Percentiles rank a stretch among this genome's conserved stretches.
Evolutionary conservation across 73 alveolate species (phyloP).

Genomic region (Halteria grandinella): DNA sequence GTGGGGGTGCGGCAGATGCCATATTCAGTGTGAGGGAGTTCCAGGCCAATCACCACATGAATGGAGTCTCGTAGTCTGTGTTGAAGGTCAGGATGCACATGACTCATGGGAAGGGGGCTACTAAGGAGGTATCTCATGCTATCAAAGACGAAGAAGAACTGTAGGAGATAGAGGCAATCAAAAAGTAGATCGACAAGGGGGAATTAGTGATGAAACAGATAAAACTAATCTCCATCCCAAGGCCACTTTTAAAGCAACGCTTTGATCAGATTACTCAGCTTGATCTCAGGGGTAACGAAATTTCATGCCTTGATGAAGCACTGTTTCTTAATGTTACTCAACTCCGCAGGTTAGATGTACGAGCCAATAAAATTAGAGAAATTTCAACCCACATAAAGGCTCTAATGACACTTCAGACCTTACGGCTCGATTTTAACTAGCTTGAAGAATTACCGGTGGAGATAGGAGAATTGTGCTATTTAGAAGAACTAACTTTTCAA

Average conservation of each 20-base stretch:
- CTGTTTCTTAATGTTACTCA: neutral
- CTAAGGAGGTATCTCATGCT: no score
- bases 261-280: slow-evolving; percentile 24
- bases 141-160: neutral
- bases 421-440: slow-evolving; percentile 34
- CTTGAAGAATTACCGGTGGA: slow-evolving; percentile 34
- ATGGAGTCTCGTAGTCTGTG: neutral
- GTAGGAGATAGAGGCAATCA: neutral
- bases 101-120: neutral
- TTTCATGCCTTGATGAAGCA: slow-evolving; percentile 6
- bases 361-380: slow-evolving; percentile 32
- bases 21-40: slow-evolving; percentile 7
- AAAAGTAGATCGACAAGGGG: slow-evolving; percentile 7
- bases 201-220: neutral
- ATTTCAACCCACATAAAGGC: slow-evolving; percentile 4
- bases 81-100: neutral
- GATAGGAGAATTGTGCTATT: slow-evolving; percentile 13
- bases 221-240: neutral
- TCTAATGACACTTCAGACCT: slow-evolving; percentile 1
- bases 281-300: slow-evolving; percentile 45
- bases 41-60: neutral
- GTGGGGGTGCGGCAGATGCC: no score
- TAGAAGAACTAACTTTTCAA: slow-evolving; percentile 31
- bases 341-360: slow-evolving; percentile 42
- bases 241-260: neutral